Percentiles rank a stretch among this genome's conserved stretches.
phyloP scores from a whole-genome alignment of 2,329 filamentous ascomycete species.

The Dactylellina sp. region DNA sequence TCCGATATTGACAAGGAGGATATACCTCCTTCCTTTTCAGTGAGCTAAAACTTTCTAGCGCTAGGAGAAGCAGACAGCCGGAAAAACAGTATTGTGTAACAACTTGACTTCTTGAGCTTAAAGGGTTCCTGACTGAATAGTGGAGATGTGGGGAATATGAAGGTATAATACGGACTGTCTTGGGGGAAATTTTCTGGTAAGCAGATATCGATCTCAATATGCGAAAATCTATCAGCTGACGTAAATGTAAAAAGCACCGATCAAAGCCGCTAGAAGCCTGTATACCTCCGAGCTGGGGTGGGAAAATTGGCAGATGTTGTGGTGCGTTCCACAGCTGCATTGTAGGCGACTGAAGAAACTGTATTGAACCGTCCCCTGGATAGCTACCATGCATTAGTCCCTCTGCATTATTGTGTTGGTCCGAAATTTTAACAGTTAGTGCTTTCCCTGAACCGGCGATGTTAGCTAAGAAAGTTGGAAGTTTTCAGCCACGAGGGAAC shows the following conservation, averaged over 20 bases:
- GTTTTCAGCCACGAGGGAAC: slow-evolving; percentile 33
- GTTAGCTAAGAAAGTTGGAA: slow-evolving; percentile 17
- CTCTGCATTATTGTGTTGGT: slow-evolving; percentile 23
- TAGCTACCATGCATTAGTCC: slow-evolving; percentile 30
- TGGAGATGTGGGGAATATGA: slow-evolving; percentile 26
- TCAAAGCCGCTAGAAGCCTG: slow-evolving; percentile 14
- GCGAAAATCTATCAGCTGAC: slow-evolving; percentile 24
- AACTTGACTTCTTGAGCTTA: slow-evolving; percentile 9
- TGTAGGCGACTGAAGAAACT: slow-evolving; percentile 22
- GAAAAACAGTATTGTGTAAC: slow-evolving; percentile 48
- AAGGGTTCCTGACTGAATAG: slow-evolving; percentile 7
- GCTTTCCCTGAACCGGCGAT: slow-evolving; percentile 54
- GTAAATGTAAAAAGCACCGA: slow-evolving; percentile 1
- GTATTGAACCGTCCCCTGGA: slow-evolving; percentile 38
- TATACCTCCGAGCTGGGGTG: slow-evolving; percentile 27
- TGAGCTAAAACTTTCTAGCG: slow-evolving; percentile 10
- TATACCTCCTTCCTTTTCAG: slow-evolving; percentile 43
- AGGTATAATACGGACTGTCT: too few relatives aligned
- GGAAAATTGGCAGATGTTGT: slow-evolving; percentile 17
- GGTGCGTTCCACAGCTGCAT: slow-evolving; percentile 43
- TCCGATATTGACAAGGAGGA: slow-evolving; percentile 35
- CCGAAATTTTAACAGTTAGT: slow-evolving; percentile 26
- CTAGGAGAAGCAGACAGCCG: slow-evolving; percentile 26
- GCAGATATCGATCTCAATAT: neutral
- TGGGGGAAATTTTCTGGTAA: neutral